Base-by-base conservation (phyloP, 768 basidiomycete species). In the Xerocomellus intermedius region DNA sequence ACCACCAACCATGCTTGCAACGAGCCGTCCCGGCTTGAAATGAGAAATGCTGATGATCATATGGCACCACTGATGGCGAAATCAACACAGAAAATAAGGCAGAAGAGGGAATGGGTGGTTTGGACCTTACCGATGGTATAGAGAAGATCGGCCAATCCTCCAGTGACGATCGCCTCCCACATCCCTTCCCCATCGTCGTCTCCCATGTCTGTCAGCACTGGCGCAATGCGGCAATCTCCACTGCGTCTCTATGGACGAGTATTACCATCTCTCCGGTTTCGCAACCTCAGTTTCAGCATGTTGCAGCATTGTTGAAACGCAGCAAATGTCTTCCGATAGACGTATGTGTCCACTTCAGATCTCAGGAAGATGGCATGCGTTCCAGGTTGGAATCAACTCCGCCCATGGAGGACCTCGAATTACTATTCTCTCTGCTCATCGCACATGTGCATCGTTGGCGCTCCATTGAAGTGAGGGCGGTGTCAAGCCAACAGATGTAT, bases 191-290 rank as follows among this genome's bases (percentile, higher is more conserved):
- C 53, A 73, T 83, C 14, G 74, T 83, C 58, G 82, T 79, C 14
- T 83, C 83, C 13, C 84, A 84, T 57, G 78, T 85, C 8, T 85
- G 83, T 65, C 69, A 62, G 19, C 80, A 77, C 39, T 86, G 84
- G 84, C 79, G 84, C 35, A 71, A 66, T 28, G 59, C 74, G 4
- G 77, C 82, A 9, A 48, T 85, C 30, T 74, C 75, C 26, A 78
- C 79, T 1, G 78, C 82, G 1, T 66, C 70, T 17, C 73, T 86
- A 7, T 86, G 85, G 85, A 78, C 78, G 3, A 64, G 48, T 36
- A 68, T 86, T 44, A 8, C 14, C 9, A 38, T 63, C 13, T 48
- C 45, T 17, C 26, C 14, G 24, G 41, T 51, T 13, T 70, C 73
- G 42, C 74, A 64, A 12, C 69, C 74, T 2, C 76, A 76, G 3